phyloP scores from a whole-genome alignment of 345 rosid genomes.

The Orychophragmus violaceus region DNA sequence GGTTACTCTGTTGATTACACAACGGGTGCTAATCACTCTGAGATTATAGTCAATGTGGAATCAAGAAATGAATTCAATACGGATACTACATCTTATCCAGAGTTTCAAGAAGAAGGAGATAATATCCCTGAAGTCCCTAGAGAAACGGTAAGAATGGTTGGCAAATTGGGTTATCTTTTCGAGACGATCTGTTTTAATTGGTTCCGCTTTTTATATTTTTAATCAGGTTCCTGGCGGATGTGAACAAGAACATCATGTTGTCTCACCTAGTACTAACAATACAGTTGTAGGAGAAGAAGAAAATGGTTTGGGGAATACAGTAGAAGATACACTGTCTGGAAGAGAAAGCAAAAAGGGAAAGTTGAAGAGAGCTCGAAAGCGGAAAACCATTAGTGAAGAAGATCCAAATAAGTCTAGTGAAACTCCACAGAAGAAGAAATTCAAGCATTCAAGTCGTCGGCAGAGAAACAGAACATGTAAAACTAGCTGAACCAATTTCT shows the following conservation, averaged over 20 bases:
- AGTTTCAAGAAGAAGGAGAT: slow-evolving; percentile 14
- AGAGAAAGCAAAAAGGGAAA: slow-evolving; percentile 20
- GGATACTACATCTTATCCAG: background rate
- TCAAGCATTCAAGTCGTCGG: slow-evolving; percentile 67
- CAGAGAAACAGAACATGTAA: slow-evolving; percentile 49
- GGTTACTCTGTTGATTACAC: slow-evolving; percentile 31
- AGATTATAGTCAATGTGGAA: slow-evolving; percentile 24
- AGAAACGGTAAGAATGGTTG: slow-evolving; percentile 33
- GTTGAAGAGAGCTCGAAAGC: slow-evolving; percentile 27
- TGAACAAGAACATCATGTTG: slow-evolving; percentile 9
- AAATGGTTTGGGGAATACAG: slow-evolving; percentile 22
- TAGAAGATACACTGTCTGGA: slow-evolving; percentile 12
- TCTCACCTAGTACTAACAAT: slow-evolving; percentile 7
- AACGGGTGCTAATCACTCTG: slow-evolving; percentile 21
- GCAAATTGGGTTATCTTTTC: background rate
- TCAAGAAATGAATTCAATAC: slow-evolving; percentile 11
- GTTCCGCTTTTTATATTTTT: background rate
- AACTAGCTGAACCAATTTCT: background rate
- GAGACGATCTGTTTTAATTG: background rate
- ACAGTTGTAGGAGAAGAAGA: slow-evolving; percentile 9
- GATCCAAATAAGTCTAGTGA: slow-evolving; percentile 35
- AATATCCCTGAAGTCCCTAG: slow-evolving; percentile 25
- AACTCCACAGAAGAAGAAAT: slow-evolving; percentile 54
- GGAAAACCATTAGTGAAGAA: slow-evolving; percentile 38
- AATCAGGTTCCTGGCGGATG: slow-evolving; percentile 11